Percentiles rank a stretch among this genome's conserved stretches.
These are phyloP conservation scores for Graphilbum fragrans DNA, from an alignment of 2,329 filamentous ascomycete species.

Conservation along the genomic window DNA sequence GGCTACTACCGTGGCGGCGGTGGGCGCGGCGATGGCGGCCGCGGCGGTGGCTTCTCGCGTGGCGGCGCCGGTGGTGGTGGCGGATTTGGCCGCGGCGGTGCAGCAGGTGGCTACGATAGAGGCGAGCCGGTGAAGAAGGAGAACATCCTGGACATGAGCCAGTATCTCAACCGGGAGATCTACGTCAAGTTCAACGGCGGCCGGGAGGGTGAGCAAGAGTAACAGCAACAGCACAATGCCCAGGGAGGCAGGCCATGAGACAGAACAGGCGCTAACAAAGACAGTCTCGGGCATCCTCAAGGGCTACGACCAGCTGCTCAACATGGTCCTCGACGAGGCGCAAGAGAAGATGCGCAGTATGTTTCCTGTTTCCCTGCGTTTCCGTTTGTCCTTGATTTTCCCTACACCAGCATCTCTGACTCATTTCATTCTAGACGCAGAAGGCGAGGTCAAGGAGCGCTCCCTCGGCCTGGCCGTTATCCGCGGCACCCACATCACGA, in stretches of 20 bases:
- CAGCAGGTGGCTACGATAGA: conserved; percentile 13
- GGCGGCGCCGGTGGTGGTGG: conserved; percentile 3
- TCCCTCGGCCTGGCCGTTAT: conserved; percentile 80
- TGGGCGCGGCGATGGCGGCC: conserved; percentile 2
- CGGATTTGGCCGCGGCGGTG: conserved; percentile 5
- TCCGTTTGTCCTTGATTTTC: too few relatives aligned
- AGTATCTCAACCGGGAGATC: conserved; percentile 96
- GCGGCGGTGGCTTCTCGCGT: background rate
- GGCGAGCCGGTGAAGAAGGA: conserved; percentile 82
- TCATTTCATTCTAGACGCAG: conserved; percentile 55
- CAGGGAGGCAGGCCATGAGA: too few relatives aligned
- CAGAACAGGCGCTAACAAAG: background rate
- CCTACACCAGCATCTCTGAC: background rate
- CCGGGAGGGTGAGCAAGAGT: conserved; percentile 54
- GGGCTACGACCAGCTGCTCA: conserved; percentile 96
- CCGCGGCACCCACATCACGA: conserved; percentile 80
- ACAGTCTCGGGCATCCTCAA: conserved; percentile 81
- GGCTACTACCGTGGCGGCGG: conserved; percentile 22
- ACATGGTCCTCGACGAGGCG: conserved; percentile 89
- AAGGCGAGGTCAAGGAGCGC: conserved; percentile 75
- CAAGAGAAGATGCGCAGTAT: conserved; percentile 80
- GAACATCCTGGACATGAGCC: conserved; percentile 88
- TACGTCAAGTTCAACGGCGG: conserved; percentile 95
- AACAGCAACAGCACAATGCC: too few relatives aligned
- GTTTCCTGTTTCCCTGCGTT: conserved; percentile 10